Percentiles rank a stretch among this genome's conserved stretches.
phyloP scores from a whole-genome alignment of 2,329 filamentous ascomycete species.

The Fusarium decemcellulare region DNA sequence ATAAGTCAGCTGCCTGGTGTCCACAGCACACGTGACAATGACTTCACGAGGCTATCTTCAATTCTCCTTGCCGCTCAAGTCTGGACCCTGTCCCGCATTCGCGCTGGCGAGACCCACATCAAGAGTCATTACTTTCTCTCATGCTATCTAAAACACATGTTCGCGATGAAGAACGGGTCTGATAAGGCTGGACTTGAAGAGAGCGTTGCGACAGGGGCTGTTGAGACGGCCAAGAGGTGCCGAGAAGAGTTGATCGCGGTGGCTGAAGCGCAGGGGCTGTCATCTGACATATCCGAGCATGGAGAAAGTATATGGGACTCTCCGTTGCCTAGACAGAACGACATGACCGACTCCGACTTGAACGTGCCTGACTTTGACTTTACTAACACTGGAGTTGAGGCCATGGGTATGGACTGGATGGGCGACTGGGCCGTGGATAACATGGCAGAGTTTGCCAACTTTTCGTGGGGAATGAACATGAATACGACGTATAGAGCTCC shows the following conservation, averaged over 20 bases:
- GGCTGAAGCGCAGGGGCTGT: neutral
- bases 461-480: neutral
- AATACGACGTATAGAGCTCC: too few species aligned
- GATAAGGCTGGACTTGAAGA: neutral
- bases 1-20: neutral
- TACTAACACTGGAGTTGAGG: neutral
- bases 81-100: neutral
- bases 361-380: neutral
- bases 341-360: neutral
- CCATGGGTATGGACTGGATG: conserved; percentile 1
- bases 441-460: neutral
- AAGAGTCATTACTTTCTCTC: neutral
- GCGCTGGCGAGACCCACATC: neutral
- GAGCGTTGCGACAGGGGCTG: neutral
- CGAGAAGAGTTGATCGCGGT: neutral
- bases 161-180: neutral
- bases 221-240: neutral
- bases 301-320: neutral
- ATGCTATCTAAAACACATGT: neutral
- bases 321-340: too few species aligned
- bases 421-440: neutral
- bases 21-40: neutral
- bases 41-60: neutral
- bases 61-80: neutral
- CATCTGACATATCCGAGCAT: neutral